Conservation (phyloP, 2,329 filamentous ascomycete genomes). For the Colletotrichum orbiculare region DNA sequence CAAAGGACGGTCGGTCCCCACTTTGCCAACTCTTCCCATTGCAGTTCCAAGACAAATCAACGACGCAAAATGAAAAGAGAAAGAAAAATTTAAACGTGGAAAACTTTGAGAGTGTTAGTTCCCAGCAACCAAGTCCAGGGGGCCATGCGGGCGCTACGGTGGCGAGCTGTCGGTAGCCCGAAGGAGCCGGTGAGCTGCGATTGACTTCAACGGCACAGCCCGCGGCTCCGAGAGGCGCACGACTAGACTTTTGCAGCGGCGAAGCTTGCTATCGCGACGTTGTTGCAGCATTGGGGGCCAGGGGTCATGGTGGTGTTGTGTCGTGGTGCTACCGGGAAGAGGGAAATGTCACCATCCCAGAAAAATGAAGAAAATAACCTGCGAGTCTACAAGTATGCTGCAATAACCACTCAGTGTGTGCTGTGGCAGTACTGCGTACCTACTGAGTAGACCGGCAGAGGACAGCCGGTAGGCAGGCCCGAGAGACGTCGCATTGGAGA, state of each 20-base stretch:
- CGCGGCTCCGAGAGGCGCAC: slow-evolving; percentile 17
- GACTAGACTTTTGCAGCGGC: slow-evolving; percentile 11
- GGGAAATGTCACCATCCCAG: not conserved
- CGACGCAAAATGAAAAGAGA: no score
- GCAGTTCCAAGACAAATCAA: no score
- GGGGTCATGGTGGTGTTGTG: not conserved
- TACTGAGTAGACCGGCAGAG: no score
- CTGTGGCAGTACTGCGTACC: not conserved
- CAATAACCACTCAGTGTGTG: no score
- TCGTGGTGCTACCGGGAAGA: not conserved
- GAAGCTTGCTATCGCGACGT: slow-evolving; percentile 11
- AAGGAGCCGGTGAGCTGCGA: not conserved
- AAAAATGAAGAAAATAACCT: not conserved
- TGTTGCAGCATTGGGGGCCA: not conserved
- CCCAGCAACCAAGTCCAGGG: not conserved
- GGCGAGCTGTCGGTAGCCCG: no score
- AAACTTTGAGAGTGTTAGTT: slow-evolving; percentile 19
- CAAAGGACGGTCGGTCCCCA: no score
- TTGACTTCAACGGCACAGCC: slow-evolving; percentile 25
- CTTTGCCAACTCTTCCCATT: no score
- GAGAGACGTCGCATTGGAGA: slow-evolving; percentile 13
- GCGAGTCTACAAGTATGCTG: no score
- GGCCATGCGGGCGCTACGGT: no score
- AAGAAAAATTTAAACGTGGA: not conserved
- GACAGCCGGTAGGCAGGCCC: no score